A percentile compares a stretch with the other conserved stretches of the same genome.
phyloP scores from a whole-genome alignment of 2,329 filamentous ascomycete species.

The Akanthomyces muscarius region DNA sequence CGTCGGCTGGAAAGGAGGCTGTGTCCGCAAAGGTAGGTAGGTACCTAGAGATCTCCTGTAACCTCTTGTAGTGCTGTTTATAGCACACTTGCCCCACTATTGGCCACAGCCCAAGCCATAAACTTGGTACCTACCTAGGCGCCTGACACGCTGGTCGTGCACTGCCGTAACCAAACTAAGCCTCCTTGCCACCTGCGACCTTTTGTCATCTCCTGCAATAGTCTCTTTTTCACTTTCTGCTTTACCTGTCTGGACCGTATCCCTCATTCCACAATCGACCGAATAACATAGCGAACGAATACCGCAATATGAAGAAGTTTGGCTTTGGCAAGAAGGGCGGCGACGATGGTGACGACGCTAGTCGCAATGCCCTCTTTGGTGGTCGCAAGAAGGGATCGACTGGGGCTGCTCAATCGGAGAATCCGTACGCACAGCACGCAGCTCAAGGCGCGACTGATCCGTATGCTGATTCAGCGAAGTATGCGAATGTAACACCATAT shows the following conservation, averaged over 20 bases:
- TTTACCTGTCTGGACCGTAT: not conserved
- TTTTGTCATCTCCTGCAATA: not conserved
- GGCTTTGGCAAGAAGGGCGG: conserved; percentile 53
- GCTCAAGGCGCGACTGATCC: conserved; percentile 42
- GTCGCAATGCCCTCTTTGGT: conserved; percentile 49
- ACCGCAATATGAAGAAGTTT: conserved; percentile 53
- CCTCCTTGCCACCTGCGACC: conserved; percentile 6
- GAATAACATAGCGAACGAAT: not conserved
- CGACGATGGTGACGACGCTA: conserved; percentile 46
- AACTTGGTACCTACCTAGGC: not conserved
- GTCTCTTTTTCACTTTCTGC: not conserved
- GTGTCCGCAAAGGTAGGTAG: not conserved
- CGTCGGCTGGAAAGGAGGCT: not conserved
- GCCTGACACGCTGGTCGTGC: conserved; percentile 7
- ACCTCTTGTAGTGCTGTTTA: not conserved
- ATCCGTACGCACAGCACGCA: conserved; percentile 55
- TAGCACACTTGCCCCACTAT: not conserved
- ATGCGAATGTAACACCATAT: conserved; percentile 43
- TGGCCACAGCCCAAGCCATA: not conserved
- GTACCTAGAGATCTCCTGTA: not conserved
- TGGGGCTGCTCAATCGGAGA: conserved; percentile 42
- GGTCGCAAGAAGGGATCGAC: conserved; percentile 47
- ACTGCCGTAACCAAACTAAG: conserved; percentile 4
- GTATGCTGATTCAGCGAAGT: conserved; percentile 47
- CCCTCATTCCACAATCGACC: not conserved